These are phyloP conservation scores for Candida endomychidarum DNA, from an alignment of 805 yeast genomes.

Conservation along the genomic window DNA sequence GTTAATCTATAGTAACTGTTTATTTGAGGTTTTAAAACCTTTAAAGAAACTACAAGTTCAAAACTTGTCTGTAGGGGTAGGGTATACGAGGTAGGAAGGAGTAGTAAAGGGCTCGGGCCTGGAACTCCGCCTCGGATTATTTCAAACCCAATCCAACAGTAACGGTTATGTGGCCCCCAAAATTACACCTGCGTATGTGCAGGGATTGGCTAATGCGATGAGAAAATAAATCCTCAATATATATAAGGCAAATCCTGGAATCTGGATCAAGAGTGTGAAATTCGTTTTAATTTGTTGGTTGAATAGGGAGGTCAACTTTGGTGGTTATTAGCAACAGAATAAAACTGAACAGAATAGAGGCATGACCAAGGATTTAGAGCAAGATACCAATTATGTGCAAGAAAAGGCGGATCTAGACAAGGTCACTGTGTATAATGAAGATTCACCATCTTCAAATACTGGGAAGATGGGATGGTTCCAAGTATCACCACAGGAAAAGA, in stretches of 20 bases:
- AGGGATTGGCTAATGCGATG: slow-evolving; percentile 1
- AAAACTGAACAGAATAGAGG: no score
- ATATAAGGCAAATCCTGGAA: not conserved
- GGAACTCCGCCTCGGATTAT: no score
- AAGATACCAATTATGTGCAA: not conserved
- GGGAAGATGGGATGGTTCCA: slow-evolving; percentile 8
- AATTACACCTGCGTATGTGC: not conserved
- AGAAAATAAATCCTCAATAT: slow-evolving; percentile 1
- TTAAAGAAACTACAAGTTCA: not conserved
- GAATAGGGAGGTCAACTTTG: no score
- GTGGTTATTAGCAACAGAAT: no score
- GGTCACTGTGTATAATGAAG: not conserved
- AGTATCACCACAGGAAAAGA: slow-evolving; percentile 8
- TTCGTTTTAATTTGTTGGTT: no score
- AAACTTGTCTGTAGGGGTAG: no score
- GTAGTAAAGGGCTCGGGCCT: no score
- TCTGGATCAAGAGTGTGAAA: not conserved
- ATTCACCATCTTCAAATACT: not conserved
- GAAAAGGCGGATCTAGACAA: not conserved
- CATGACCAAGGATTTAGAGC: not conserved
- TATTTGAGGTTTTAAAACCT: no score
- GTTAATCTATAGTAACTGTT: no score
- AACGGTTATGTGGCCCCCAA: no score
- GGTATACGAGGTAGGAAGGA: no score
- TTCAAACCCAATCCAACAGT: no score